phyloP scores from a whole-genome alignment of 352 stramenopile species.

The Phytopythium oedochilum region DNA sequence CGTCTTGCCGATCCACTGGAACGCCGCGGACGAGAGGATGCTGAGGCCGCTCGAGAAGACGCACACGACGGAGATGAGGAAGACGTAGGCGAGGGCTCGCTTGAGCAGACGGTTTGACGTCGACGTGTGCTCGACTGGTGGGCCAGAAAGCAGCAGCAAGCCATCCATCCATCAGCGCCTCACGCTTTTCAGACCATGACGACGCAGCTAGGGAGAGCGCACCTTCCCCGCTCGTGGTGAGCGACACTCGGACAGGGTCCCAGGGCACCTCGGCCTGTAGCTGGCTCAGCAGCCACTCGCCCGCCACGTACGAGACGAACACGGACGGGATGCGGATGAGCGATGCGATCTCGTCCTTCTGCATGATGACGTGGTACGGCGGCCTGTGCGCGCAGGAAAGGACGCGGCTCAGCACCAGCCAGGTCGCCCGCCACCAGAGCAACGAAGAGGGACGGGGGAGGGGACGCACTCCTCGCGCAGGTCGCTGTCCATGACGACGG shows the following conservation, averaged over 20 bases:
- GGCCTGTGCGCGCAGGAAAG: slow-evolving; percentile 18
- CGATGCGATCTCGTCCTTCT: slow-evolving; percentile 70
- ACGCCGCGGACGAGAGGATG: slow-evolving; percentile 59
- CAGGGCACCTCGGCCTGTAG: slow-evolving; percentile 39
- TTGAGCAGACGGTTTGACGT: slow-evolving; percentile 61
- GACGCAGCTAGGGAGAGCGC: slow-evolving; percentile 6
- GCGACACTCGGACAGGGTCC: slow-evolving; percentile 50
- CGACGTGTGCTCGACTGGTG: slow-evolving; percentile 42
- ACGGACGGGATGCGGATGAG: slow-evolving; percentile 60
- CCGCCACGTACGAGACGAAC: slow-evolving; percentile 65
- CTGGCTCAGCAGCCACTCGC: slow-evolving; percentile 44
- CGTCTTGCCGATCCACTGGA: slow-evolving; percentile 54
- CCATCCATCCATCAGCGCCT: too few species aligned
- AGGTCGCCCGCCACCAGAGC: background rate
- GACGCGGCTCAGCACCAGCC: too few species aligned
- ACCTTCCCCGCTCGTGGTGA: slow-evolving; percentile 59
- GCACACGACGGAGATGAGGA: slow-evolving; percentile 74
- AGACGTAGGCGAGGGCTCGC: slow-evolving; percentile 67
- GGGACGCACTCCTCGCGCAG: slow-evolving; percentile 46
- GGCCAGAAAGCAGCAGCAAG: too few species aligned
- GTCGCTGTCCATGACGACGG: slow-evolving; percentile 73
- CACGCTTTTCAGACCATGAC: background rate
- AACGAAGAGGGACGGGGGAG: background rate
- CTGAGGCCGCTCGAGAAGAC: slow-evolving; percentile 73
- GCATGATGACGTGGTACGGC: slow-evolving; percentile 83